Evolutionary conservation across 2,329 filamentous ascomycete species (phyloP).

Genomic region (Diaporthe velutina): DNA sequence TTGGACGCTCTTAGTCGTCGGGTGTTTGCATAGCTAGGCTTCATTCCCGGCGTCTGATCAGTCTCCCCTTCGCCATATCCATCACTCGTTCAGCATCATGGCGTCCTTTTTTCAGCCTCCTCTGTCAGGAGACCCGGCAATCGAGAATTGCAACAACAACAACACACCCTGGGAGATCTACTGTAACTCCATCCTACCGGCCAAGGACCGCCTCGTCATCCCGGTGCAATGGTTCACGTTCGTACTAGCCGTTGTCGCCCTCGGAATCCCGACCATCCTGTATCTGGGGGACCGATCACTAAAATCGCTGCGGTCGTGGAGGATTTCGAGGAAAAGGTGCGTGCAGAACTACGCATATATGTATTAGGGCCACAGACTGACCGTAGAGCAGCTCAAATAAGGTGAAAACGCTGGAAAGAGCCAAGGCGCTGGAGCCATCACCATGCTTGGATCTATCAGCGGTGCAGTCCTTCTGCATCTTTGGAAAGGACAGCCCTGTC

Average conservation of each 20-base stretch:
- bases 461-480: conserved; percentile 40
- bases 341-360: neutral
- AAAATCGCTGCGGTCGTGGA: conserved; percentile 29
- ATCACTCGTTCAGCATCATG: conserved; percentile 42
- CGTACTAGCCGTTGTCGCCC: conserved; percentile 43
- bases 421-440: conserved; percentile 35
- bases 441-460: conserved; percentile 37
- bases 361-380: conserved; percentile 18
- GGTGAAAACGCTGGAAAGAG: conserved; percentile 27
- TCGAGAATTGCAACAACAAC: conserved; percentile 42
- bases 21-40: conserved; percentile 32
- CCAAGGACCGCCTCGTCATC: conserved; percentile 41
- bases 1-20: conserved; percentile 33
- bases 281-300: conserved; percentile 30
- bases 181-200: conserved; percentile 47
- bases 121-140: conserved; percentile 46
- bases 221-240: conserved; percentile 48
- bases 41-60: conserved; percentile 8
- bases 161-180: conserved; percentile 44
- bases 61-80: too few species aligned
- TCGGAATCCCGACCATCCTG: conserved; percentile 43
- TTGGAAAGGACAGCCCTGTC: conserved; percentile 39
- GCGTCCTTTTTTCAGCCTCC: conserved; percentile 51
- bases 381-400: conserved; percentile 23
- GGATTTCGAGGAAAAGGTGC: conserved; percentile 36